Conservation (phyloP, 441 rosid genomes). For the Mallotus repandus region DNA sequence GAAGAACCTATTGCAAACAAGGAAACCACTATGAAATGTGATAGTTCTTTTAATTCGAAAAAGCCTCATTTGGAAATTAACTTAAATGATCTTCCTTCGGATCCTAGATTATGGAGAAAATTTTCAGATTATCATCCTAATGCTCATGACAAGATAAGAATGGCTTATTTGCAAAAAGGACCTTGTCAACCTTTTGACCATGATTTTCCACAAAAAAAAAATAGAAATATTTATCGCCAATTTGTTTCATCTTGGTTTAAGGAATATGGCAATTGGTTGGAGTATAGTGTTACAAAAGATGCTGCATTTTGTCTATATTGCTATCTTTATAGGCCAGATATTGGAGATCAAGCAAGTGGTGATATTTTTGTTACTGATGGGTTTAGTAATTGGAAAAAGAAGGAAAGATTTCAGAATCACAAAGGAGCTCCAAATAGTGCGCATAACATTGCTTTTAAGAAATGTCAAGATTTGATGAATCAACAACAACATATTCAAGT, state of each 20-base stretch:
- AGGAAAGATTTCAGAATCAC: background rate
- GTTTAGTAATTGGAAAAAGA: constrained; percentile 4
- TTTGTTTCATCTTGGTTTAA: no score
- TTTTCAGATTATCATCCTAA: background rate
- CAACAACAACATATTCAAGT: no score
- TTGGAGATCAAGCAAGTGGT: background rate
- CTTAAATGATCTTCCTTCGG: background rate
- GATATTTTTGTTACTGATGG: background rate
- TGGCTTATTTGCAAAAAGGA: no score
- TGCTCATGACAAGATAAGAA: background rate
- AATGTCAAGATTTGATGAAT: background rate
- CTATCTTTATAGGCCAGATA: no score
- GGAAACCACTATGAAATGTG: no score
- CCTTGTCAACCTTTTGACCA: no score
- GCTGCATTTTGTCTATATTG: constrained; percentile 2
- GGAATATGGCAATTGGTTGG: constrained; percentile 4
- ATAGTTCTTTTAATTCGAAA: background rate
- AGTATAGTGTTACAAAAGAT: constrained; percentile 6
- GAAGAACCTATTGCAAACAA: no score
- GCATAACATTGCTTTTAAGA: no score
- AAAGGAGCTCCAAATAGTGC: background rate
- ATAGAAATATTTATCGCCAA: no score
- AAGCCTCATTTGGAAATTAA: background rate
- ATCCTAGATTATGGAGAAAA: background rate
- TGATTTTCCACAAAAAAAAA: no score